Evolutionary conservation across 1,139 yeast species (phyloP).

Genomic region (Candida anutae): DNA sequence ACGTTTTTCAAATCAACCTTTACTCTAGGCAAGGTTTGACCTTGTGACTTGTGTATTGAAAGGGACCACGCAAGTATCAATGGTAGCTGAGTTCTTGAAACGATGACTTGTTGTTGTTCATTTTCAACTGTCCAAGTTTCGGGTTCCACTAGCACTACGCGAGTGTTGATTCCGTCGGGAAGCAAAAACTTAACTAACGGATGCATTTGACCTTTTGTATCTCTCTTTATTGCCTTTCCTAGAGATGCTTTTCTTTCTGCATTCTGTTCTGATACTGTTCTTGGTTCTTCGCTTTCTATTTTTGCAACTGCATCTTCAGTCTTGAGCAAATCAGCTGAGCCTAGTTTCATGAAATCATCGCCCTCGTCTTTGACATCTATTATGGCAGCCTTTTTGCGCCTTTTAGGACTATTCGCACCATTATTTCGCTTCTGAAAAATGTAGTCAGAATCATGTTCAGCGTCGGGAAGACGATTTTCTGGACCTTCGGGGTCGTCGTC

Average conservation of each 20-base stretch:
- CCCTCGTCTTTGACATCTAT: background rate
- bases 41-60: slow-evolving; percentile 93
- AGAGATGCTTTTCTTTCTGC: slow-evolving; percentile 8
- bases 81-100: slow-evolving; percentile 56
- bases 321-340: background rate
- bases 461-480: slow-evolving; percentile 2
- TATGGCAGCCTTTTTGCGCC: background rate
- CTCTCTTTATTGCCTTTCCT: slow-evolving; percentile 22
- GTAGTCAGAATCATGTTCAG: slow-evolving; percentile 3
- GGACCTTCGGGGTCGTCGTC: slow-evolving; percentile 5
- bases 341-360: background rate
- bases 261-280: slow-evolving; percentile 2
- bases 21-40: slow-evolving; percentile 82
- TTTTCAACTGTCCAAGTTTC: slow-evolving; percentile 39
- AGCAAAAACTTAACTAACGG: slow-evolving; percentile 75
- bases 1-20: slow-evolving; percentile 69
- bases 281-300: background rate
- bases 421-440: slow-evolving; percentile 3
- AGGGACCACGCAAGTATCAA: slow-evolving; percentile 90
- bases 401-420: too few species aligned
- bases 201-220: slow-evolving; percentile 30
- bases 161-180: slow-evolving; percentile 56
- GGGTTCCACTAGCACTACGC: slow-evolving; percentile 52
- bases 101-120: slow-evolving; percentile 22
- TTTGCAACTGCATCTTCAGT: background rate